Evolutionary conservation across 805 yeast genomes (phyloP).

Genomic region (Candida coquimbonensis): DNA sequence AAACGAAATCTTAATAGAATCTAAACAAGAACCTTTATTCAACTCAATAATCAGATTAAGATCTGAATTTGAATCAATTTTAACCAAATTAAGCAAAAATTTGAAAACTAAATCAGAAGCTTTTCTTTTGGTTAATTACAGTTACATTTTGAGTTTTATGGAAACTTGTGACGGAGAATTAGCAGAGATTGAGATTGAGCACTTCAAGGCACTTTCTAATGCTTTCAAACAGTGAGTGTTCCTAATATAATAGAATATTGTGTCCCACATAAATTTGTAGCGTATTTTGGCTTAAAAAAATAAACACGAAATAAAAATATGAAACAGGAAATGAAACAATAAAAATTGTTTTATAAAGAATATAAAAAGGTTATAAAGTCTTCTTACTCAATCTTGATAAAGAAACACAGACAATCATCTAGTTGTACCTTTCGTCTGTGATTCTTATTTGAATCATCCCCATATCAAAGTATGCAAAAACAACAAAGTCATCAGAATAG

Average conservation of each 20-base stretch:
- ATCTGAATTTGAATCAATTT: slow-evolving; percentile 70
- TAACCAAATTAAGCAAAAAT: slow-evolving; percentile 60
- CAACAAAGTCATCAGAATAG: not conserved
- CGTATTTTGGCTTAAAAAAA: no score
- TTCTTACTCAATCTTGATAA: no score
- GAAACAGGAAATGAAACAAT: no score
- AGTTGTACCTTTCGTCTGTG: no score
- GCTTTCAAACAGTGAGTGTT: slow-evolving; percentile 26
- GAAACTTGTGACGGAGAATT: slow-evolving; percentile 34
- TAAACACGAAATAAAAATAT: no score
- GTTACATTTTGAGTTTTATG: slow-evolving; percentile 21
- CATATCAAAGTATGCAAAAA: not conserved
- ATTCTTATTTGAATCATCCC: no score
- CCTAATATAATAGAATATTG: no score
- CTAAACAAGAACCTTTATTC: slow-evolving; percentile 60
- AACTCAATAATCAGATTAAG: slow-evolving; percentile 63
- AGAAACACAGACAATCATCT: no score
- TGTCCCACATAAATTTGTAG: no score
- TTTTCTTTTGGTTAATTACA: slow-evolving; percentile 55
- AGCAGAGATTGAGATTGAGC: slow-evolving; percentile 36
- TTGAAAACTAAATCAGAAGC: slow-evolving; percentile 46
- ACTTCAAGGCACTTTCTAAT: slow-evolving; percentile 36
- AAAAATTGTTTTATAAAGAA: no score
- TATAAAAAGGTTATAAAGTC: no score
- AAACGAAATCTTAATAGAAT: slow-evolving; percentile 23